Evolutionary conservation across 2,329 filamentous ascomycete genomes (phyloP).

Genomic region (Neopestalotiopsis sp.): DNA sequence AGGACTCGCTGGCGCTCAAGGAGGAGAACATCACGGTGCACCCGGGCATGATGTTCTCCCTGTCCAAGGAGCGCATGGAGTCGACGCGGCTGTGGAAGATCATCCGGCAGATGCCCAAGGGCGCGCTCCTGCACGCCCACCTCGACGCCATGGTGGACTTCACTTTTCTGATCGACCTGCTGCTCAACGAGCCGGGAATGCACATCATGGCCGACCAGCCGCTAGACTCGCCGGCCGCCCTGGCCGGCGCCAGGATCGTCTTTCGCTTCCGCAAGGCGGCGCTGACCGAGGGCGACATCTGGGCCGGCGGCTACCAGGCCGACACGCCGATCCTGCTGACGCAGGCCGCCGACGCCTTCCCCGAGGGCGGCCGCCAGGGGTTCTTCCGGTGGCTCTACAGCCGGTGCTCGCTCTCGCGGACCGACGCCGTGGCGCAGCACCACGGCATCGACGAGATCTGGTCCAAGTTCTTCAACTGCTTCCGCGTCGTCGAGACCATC

Average conservation of each 20-base stretch:
- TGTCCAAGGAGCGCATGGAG: conserved; percentile 87
- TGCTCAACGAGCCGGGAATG: conserved; percentile 75
- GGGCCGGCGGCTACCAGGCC: conserved; percentile 67
- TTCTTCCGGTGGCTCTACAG: conserved; percentile 80
- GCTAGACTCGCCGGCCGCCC: conserved; percentile 58
- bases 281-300: conserved; percentile 58
- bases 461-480: conserved; percentile 79
- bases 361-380: conserved; percentile 69
- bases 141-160: conserved; percentile 91
- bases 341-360: conserved; percentile 75
- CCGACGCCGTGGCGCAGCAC: conserved; percentile 79
- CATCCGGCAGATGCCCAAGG: conserved; percentile 86
- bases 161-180: conserved; percentile 76
- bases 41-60: conserved; percentile 91
- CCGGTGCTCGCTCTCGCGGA: conserved; percentile 72
- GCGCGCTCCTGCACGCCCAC: conserved; percentile 83
- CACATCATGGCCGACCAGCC: conserved; percentile 68
- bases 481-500: conserved; percentile 74
- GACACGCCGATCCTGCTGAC: conserved; percentile 62
- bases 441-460: conserved; percentile 85
- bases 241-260: conserved; percentile 58
- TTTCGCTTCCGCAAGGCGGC: conserved; percentile 65
- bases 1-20: conserved; percentile 70
- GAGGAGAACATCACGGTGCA: conserved; percentile 68
- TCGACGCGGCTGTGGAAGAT: conserved; percentile 85